Evolutionary conservation across 139 green algal genomes (phyloP).

Genomic region (Closterium sp.): DNA sequence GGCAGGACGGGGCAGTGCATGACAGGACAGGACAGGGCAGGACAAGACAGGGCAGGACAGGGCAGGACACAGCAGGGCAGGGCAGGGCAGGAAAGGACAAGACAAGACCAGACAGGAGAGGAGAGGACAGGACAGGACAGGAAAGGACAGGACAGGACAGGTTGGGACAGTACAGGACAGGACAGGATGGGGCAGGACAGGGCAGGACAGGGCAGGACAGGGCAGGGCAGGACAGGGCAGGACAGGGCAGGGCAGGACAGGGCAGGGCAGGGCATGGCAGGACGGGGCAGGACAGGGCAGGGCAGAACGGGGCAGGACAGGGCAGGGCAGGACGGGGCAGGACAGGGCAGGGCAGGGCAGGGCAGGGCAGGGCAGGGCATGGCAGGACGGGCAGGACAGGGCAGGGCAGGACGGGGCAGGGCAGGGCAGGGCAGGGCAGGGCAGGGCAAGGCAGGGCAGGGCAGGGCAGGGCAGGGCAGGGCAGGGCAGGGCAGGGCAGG

Average conservation of each 20-base stretch:
- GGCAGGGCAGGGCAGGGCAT: no score
- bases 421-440: no score
- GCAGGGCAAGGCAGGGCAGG: no score
- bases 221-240: background rate
- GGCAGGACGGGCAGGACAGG: no score
- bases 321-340: background rate
- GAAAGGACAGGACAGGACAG: background rate
- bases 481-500: no score
- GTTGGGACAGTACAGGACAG: background rate
- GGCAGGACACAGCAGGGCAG: background rate
- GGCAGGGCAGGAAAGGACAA: background rate
- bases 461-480: no score
- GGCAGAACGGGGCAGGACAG: background rate
- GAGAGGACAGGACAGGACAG: background rate
- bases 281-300: background rate
- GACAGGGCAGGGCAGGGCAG: background rate
- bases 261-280: background rate
- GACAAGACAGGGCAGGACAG: background rate
- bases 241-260: background rate
- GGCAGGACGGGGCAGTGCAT: no score
- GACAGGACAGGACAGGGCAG: background rate
- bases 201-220: no score
- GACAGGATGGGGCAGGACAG: no score
- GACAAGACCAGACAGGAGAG: background rate
- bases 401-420: no score